phyloP scores from a whole-genome alignment of 2,329 filamentous ascomycete species.

The Graphilbum fragrans region DNA sequence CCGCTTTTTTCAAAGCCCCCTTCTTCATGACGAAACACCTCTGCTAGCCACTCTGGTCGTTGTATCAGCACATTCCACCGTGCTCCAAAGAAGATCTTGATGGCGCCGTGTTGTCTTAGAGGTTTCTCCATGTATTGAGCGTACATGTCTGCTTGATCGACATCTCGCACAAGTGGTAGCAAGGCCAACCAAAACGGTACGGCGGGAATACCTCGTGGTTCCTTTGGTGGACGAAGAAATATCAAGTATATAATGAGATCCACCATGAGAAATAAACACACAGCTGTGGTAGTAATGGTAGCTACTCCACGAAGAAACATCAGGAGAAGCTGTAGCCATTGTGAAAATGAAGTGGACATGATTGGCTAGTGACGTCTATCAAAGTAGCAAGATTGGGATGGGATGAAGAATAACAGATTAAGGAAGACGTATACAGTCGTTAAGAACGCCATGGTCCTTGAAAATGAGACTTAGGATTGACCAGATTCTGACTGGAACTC shows the following conservation, averaged over 20 bases:
- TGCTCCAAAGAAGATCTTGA: background rate
- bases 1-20: background rate
- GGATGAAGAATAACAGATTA: too few relatives aligned
- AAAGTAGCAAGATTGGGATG: too few relatives aligned
- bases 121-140: background rate
- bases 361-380: too few relatives aligned
- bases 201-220: background rate
- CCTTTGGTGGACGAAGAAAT: background rate
- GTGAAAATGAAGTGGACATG: too few relatives aligned
- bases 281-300: too few relatives aligned
- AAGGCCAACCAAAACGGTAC: background rate
- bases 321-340: too few relatives aligned
- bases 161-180: background rate
- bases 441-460: too few relatives aligned
- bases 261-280: background rate
- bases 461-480: too few relatives aligned
- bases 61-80: background rate
- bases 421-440: too few relatives aligned
- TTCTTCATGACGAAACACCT: background rate
- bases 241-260: too few relatives aligned
- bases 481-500: too few relatives aligned
- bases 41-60: background rate
- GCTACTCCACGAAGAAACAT: too few relatives aligned
- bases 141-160: background rate
- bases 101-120: background rate